Percentiles rank a stretch among this genome's conserved stretches.
phyloP scores from a whole-genome alignment of 2,329 filamentous ascomycete species.

The Ascochyta viciae-villosae region DNA sequence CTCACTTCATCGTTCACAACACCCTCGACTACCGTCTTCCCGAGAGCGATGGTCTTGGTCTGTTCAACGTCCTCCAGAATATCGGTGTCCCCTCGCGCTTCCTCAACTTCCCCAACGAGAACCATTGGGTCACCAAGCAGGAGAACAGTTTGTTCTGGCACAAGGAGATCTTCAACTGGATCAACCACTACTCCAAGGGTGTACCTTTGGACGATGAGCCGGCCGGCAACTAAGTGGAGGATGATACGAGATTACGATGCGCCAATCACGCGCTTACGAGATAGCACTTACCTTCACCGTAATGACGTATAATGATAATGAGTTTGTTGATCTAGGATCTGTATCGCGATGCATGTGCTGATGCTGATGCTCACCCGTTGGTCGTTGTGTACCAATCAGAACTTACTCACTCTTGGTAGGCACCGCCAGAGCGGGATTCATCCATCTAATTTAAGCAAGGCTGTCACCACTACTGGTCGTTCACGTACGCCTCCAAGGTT shows the following conservation, averaged over 20 bases:
- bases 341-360: neutral
- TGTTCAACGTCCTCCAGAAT: slow-evolving; percentile 86
- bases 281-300: slow-evolving; percentile 11
- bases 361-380: neutral
- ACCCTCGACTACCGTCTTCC: slow-evolving; percentile 89
- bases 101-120: slow-evolving; percentile 80
- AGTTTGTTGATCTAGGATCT: neutral
- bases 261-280: slow-evolving; percentile 3
- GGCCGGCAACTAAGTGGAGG: slow-evolving; percentile 35
- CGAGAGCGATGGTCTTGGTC: slow-evolving; percentile 80
- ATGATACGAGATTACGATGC: neutral
- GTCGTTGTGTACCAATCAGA: neutral
- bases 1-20: slow-evolving; percentile 88
- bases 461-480: neutral
- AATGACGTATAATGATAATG: slow-evolving; percentile 23
- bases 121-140: slow-evolving; percentile 83
- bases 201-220: slow-evolving; percentile 37
- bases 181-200: slow-evolving; percentile 47
- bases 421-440: neutral
- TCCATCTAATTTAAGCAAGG: neutral
- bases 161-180: slow-evolving; percentile 55
- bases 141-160: slow-evolving; percentile 97
- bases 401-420: neutral
- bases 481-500: neutral
- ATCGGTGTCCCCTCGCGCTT: slow-evolving; percentile 77